Conservation (phyloP, 2,329 filamentous ascomycete genomes). For the Acrodontium crateriforme region DNA sequence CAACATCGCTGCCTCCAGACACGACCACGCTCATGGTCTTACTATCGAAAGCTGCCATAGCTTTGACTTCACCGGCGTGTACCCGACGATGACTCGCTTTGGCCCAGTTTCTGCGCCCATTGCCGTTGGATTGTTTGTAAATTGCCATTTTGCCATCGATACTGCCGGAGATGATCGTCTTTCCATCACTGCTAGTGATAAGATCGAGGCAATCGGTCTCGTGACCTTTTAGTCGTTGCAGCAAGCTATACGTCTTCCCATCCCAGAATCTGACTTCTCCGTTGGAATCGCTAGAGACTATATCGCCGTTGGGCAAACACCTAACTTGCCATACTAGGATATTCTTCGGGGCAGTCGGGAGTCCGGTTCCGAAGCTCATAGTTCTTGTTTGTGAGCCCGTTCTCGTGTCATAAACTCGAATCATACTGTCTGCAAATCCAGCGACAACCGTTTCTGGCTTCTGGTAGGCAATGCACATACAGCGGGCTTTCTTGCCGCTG, state of each 20-base stretch:
- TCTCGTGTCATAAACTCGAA: slow-evolving; percentile 76
- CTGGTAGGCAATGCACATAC: slow-evolving; percentile 85
- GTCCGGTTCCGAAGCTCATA: slow-evolving; percentile 74
- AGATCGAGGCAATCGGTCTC: slow-evolving; percentile 82
- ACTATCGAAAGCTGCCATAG: slow-evolving; percentile 80
- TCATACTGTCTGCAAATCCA: slow-evolving; percentile 92
- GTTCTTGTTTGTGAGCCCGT: slow-evolving; percentile 62
- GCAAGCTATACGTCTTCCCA: slow-evolving; percentile 77
- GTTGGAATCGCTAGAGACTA: slow-evolving; percentile 88
- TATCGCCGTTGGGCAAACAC: slow-evolving; percentile 72
- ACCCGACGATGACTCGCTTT: slow-evolving; percentile 77
- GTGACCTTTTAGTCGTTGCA: slow-evolving; percentile 74
- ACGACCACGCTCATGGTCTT: slow-evolving; percentile 67
- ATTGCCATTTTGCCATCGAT: slow-evolving; percentile 81
- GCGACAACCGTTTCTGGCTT: slow-evolving; percentile 69
- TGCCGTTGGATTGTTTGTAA: slow-evolving; percentile 51
- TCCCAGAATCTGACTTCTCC: slow-evolving; percentile 92
- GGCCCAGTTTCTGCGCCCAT: slow-evolving; percentile 52
- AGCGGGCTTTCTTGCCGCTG: slow-evolving; percentile 70
- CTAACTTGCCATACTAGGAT: slow-evolving; percentile 90
- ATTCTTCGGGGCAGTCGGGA: slow-evolving; percentile 64
- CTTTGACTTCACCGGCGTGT: slow-evolving; percentile 89
- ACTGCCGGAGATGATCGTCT: slow-evolving; percentile 73
- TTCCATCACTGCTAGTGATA: slow-evolving; percentile 67
- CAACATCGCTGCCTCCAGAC: slow-evolving; percentile 79